These are phyloP conservation scores for Trypethelium eluteriae DNA, from an alignment of 495 filamentous ascomycete species.

Conservation along the genomic window DNA sequence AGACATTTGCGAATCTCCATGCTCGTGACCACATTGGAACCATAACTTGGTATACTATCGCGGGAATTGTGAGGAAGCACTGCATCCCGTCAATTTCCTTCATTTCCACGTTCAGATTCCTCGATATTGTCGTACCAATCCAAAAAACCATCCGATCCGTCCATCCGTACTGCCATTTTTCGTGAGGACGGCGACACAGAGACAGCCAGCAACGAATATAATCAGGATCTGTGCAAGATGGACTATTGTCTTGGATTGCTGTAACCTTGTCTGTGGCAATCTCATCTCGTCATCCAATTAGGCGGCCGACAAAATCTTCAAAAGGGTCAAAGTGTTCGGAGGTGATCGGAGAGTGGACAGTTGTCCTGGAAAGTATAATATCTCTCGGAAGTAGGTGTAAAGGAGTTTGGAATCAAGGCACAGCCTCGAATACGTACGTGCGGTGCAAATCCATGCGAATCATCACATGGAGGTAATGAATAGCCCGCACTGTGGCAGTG, in stretches of 20 bases:
- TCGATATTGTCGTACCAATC: constrained; percentile 52
- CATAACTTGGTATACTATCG: constrained; percentile 73
- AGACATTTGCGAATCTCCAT: constrained; percentile 68
- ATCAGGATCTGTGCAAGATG: constrained; percentile 58
- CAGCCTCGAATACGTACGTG: neutral
- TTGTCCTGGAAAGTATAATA: neutral
- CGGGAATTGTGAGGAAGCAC: constrained; percentile 81
- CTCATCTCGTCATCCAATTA: constrained; percentile 22
- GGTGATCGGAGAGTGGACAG: neutral
- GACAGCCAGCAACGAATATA: constrained; percentile 61
- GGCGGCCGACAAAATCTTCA: neutral
- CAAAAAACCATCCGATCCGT: constrained; percentile 66
- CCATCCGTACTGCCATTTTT: constrained; percentile 57
- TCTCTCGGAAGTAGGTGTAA: neutral
- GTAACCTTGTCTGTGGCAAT: constrained; percentile 39
- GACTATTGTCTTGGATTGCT: constrained; percentile 49
- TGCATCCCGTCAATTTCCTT: constrained; percentile 32
- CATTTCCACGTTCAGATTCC: neutral
- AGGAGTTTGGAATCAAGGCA: constrained; percentile 7
- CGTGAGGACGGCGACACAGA: constrained; percentile 68
- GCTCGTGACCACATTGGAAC: constrained; percentile 80
- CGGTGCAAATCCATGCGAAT: neutral
- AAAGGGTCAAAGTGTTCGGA: neutral
- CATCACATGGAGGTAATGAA: neutral
- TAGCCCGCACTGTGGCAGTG: neutral